Evolutionary conservation across 768 basidiomycete species (phyloP).

Genomic region (Amyloporia xantha): DNA sequence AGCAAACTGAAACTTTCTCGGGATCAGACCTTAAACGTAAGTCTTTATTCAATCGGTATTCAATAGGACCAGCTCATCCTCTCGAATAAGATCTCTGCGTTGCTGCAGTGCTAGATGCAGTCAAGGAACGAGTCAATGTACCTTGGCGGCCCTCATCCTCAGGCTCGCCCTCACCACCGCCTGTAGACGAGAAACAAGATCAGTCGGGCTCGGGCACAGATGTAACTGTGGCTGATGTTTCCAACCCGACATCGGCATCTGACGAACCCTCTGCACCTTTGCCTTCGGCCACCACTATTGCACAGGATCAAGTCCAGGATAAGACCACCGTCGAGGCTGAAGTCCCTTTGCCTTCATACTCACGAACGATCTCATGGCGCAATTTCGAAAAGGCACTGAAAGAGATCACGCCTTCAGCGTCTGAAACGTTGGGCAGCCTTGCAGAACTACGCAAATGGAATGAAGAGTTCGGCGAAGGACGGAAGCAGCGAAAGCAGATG

Average conservation of each 20-base stretch:
- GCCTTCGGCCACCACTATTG: too few species aligned
- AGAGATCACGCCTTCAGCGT: slow-evolving; percentile 87
- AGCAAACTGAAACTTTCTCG: slow-evolving; percentile 79
- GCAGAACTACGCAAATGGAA: slow-evolving; percentile 83
- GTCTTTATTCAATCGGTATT: slow-evolving; percentile 22
- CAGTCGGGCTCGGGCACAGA: too few species aligned
- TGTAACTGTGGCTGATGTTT: too few species aligned
- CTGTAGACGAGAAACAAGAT: too few species aligned
- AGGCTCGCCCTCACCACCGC: too few species aligned
- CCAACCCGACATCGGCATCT: too few species aligned
- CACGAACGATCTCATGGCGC: slow-evolving; percentile 39
- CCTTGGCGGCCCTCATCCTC: slow-evolving; percentile 57
- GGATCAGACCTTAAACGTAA: slow-evolving; percentile 92
- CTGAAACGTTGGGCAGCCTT: slow-evolving; percentile 72
- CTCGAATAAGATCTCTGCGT: slow-evolving; percentile 88
- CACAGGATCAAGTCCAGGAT: background rate
- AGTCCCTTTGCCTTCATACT: slow-evolving; percentile 7
- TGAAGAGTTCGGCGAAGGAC: slow-evolving; percentile 88
- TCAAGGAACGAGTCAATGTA: slow-evolving; percentile 76
- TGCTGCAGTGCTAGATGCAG: slow-evolving; percentile 83
- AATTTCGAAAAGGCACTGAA: slow-evolving; percentile 83
- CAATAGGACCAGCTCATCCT: too few species aligned
- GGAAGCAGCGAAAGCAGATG: slow-evolving; percentile 55
- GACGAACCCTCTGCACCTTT: too few species aligned
- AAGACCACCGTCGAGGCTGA: slow-evolving; percentile 5